Base-by-base conservation (phyloP, 805 yeast species). In the Ogataea nakhonphanomensis region DNA sequence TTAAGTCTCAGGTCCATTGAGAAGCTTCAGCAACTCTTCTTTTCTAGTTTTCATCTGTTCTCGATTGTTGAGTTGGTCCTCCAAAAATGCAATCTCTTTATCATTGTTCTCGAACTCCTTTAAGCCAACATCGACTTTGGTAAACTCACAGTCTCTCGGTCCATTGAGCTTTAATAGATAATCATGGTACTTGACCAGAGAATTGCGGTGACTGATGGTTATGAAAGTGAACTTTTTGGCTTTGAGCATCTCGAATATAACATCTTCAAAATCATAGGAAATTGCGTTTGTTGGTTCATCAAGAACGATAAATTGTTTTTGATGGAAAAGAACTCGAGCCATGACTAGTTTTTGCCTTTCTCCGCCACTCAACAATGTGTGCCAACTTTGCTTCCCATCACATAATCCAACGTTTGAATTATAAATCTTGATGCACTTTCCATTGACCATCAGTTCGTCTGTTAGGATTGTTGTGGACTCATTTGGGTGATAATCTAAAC, bases 231-330 rank as follows among this genome's bases (percentile, higher is more conserved):
- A 83, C 31, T 78, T 74, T 54, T 80, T 79, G 41, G 66, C 69
- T 54, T 79, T 84, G 62, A 89, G 70, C 48, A 81, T 60, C 55
- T 86, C 95, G 63, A 88, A 89, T 37, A 89, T 68, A 43, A 80
- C 77, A 48, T 90, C 96, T 61, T 89, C 97, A 61, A 84, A 86
- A 61, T 89, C 97, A 33, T 82, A 82, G 37, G 88, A 78, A 9
- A 89, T 89, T 1, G 97, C 96, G 58, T 88, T 86, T 4, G 97
- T 89, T n/a, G 95, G 85, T 64, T 89, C 97, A 63, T 89, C 97
- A 46, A 89, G 71, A 2, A 89, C 78, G 3, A 89, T 88, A 61
- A 86, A 86, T 58, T 76, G 74, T 34, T 95, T 95, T 39, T 76
- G 75, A 58, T 84, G 86, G 66, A 82, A 87, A 50, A 89, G 65